A percentile compares a stretch with the other conserved stretches of the same genome.
These are phyloP conservation scores for Tulasnella sp. DNA, from an alignment of 768 basidiomycete genomes.

Conservation along the genomic window DNA sequence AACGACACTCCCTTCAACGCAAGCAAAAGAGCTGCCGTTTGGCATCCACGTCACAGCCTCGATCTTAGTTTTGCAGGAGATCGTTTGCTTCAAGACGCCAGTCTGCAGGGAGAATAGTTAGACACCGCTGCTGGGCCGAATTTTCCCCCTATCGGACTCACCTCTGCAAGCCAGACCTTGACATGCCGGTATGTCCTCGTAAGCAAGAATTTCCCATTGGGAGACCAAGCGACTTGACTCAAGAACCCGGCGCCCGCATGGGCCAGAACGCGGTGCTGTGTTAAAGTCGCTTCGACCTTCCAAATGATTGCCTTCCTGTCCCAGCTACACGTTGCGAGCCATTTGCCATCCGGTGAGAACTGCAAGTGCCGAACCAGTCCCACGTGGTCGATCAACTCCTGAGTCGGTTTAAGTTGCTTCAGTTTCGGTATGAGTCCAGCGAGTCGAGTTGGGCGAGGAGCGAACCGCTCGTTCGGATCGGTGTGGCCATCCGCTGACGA, in stretches of 20 bases:
- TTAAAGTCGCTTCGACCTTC: conserved; percentile 45
- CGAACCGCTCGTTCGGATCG: conserved; percentile 14
- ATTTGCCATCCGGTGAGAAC: conserved; percentile 73
- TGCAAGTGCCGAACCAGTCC: conserved; percentile 69
- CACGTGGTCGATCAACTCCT: conserved; percentile 58
- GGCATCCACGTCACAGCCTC: conserved; percentile 70
- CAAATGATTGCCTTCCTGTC: conserved; percentile 27
- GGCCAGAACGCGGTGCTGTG: conserved; percentile 59
- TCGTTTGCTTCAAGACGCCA: conserved; percentile 59
- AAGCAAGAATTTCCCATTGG: conserved; percentile 53
- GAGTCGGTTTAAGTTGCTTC: conserved; percentile 50
- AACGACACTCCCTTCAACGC: conserved; percentile 62
- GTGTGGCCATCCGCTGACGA: neutral
- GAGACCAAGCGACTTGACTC: conserved; percentile 75
- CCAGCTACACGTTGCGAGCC: conserved; percentile 67
- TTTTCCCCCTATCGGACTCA: conserved; percentile 36
- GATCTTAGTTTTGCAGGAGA: conserved; percentile 53
- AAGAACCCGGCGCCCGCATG: conserved; percentile 58
- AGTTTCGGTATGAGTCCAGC: conserved; percentile 56
- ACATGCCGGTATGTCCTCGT: conserved; percentile 63
- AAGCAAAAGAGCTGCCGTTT: conserved; percentile 61
- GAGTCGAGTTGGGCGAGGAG: conserved; percentile 51
- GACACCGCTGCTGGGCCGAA: neutral
- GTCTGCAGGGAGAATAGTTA: conserved; percentile 47
- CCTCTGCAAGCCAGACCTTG: conserved; percentile 67